Percentiles rank a stretch among this genome's conserved stretches.
phyloP scores from a whole-genome alignment of 306 rosid genomes.

The Corylus avellana region DNA sequence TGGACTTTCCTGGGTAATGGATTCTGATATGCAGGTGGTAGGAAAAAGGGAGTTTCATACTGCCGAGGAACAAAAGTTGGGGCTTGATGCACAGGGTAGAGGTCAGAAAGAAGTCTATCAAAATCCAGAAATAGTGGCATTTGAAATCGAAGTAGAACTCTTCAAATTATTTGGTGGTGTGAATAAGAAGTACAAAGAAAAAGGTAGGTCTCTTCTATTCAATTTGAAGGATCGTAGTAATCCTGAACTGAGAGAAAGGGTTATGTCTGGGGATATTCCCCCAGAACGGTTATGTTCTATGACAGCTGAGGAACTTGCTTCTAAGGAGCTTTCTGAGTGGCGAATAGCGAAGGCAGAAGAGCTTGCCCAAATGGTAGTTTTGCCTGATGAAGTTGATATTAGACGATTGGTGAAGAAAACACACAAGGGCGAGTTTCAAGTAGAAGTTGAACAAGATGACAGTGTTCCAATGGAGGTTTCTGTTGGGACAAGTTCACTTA shows the following conservation, averaged over 20 bases:
- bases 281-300: constrained; percentile 86
- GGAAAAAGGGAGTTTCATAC: constrained; percentile 44
- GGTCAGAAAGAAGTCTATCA: constrained; percentile 32
- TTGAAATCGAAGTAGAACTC: constrained; percentile 73
- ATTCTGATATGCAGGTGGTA: constrained; percentile 52
- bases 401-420: constrained; percentile 93
- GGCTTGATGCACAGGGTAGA: constrained; percentile 37
- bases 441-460: constrained; percentile 84
- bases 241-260: constrained; percentile 92
- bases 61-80: constrained; percentile 41
- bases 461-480: constrained; percentile 55
- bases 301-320: constrained; percentile 99
- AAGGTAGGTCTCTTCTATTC: constrained; percentile 95
- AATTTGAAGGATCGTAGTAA: constrained; percentile 93
- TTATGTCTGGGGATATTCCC: constrained; percentile 76
- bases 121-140: constrained; percentile 65
- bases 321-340: constrained; percentile 98
- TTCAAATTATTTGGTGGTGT: constrained; percentile 95
- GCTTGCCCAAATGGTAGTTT: constrained; percentile 90
- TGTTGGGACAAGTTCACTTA: constrained; percentile 45
- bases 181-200: constrained; percentile 98
- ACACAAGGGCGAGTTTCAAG: constrained; percentile 95
- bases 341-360: constrained; percentile 99
- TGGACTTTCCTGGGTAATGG: constrained; percentile 95
- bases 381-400: constrained; percentile 84